A percentile compares a stretch with the other conserved stretches of the same genome.
Conservation (phyloP, 2,329 filamentous ascomycete species). For the Aureobasidium sp. region DNA sequence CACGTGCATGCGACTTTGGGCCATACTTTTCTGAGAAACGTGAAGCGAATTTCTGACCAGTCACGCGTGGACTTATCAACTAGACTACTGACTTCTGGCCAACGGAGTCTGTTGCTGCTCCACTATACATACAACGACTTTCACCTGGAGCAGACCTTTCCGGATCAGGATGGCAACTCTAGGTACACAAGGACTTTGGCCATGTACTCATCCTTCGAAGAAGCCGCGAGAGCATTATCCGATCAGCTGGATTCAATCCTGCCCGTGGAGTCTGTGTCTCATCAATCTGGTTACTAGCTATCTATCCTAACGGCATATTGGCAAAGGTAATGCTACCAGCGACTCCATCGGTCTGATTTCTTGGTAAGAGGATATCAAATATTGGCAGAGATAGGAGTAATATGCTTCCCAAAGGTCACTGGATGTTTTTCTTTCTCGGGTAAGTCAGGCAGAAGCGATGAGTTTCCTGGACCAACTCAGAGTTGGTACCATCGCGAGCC, state of each 20-base stretch:
- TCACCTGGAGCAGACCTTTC: neutral
- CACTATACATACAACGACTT: slow-evolving; percentile 6
- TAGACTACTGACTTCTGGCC: slow-evolving; percentile 4
- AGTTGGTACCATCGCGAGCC: slow-evolving; percentile 12
- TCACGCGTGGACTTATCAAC: neutral
- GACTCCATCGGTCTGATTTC: neutral
- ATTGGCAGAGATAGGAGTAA: neutral
- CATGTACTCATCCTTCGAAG: neutral
- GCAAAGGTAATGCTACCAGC: neutral
- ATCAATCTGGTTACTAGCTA: neutral
- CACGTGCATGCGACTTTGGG: neutral
- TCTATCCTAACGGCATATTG: neutral
- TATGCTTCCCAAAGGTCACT: neutral
- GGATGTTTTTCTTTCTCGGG: neutral
- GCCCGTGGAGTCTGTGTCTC: neutral
- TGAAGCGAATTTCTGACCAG: neutral
- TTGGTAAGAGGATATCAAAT: neutral
- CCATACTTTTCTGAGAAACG: neutral
- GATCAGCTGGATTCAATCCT: neutral
- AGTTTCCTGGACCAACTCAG: neutral
- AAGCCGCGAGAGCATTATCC: neutral
- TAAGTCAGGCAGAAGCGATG: neutral
- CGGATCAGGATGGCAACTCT: neutral
- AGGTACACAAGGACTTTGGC: neutral
- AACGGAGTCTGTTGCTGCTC: slow-evolving; percentile 1